phyloP scores from a whole-genome alignment of 1,139 yeast species.

The Blastobotrys petasosporus region DNA sequence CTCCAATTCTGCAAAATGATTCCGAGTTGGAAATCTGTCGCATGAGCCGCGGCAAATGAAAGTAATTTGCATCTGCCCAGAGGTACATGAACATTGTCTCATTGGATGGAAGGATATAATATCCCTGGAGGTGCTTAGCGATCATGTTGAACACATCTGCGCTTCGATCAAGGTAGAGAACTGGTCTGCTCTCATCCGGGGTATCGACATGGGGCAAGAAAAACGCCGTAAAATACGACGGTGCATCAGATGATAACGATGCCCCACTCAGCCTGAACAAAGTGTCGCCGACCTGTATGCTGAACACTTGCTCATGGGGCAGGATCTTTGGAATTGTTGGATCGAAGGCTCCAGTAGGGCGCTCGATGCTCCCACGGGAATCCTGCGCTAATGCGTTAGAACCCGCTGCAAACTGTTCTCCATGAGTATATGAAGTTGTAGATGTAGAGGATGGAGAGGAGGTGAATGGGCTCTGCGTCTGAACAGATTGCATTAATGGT shows the following conservation, averaged over 20 bases:
- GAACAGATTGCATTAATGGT: background rate
- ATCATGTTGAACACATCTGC: conserved; percentile 63
- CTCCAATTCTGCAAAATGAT: conserved; percentile 58
- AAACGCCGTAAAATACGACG: conserved; percentile 45
- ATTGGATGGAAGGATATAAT: conserved; percentile 50
- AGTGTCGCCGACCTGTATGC: conserved; percentile 66
- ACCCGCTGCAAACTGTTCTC: no score
- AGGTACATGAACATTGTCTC: conserved; percentile 59
- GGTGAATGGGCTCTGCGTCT: background rate
- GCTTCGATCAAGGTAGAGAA: conserved; percentile 71
- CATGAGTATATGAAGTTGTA: background rate
- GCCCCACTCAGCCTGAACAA: conserved; percentile 57
- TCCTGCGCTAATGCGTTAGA: background rate
- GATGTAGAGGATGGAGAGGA: background rate
- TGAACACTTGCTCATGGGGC: conserved; percentile 61
- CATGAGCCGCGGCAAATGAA: conserved; percentile 54
- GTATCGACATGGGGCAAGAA: conserved; percentile 31
- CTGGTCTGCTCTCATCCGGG: conserved; percentile 32
- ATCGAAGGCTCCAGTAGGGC: conserved; percentile 32
- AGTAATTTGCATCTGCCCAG: conserved; percentile 70
- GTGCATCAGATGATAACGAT: conserved; percentile 73
- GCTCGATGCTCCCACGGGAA: conserved; percentile 8
- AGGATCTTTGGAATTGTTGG: conserved; percentile 52
- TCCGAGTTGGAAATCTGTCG: conserved; percentile 48
- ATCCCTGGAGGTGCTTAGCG: conserved; percentile 63